phyloP scores from a whole-genome alignment of 345 rosid genomes.

The Carallia pectinifolia region DNA sequence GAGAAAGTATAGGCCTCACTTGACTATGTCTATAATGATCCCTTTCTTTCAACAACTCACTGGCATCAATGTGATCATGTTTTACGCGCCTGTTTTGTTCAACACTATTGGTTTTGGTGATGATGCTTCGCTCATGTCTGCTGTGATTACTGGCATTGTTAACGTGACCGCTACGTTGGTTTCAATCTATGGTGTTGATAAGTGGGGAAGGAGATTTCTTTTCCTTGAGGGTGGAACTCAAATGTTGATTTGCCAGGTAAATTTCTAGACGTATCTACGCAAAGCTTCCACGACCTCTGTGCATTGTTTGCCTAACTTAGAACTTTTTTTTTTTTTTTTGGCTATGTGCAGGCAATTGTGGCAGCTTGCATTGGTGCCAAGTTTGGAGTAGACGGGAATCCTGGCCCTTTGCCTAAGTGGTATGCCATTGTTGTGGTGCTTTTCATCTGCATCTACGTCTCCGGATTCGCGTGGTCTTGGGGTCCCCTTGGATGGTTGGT shows the following conservation, averaged over 20 bases:
- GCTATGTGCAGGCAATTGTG: constrained; percentile 40
- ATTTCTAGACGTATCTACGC: neutral
- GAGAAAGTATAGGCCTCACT: constrained; percentile 82
- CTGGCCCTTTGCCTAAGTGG: constrained; percentile 75
- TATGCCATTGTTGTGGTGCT: constrained; percentile 78
- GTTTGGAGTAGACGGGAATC: constrained; percentile 61
- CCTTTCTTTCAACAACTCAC: constrained; percentile 90
- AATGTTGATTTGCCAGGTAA: constrained; percentile 87
- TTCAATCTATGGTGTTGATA: constrained; percentile 78
- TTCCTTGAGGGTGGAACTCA: constrained; percentile 83
- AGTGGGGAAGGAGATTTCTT: constrained; percentile 78
- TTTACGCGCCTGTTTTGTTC: constrained; percentile 88
- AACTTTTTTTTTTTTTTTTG: neutral
- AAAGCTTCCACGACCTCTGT: neutral
- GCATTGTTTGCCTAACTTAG: neutral
- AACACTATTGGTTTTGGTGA: constrained; percentile 65
- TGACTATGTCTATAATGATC: constrained; percentile 66
- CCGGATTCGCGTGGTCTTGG: constrained; percentile 97
- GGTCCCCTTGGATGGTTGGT: constrained; percentile 95
- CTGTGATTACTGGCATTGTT: constrained; percentile 72
- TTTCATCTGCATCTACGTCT: constrained; percentile 75
- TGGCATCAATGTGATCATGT: constrained; percentile 85
- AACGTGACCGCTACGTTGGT: constrained; percentile 65
- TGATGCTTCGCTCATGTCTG: constrained; percentile 75
- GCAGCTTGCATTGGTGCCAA: constrained; percentile 80